These are phyloP conservation scores for Cadophora sp. DNA, from an alignment of 2,329 filamentous ascomycete genomes.

Conservation along the genomic window DNA sequence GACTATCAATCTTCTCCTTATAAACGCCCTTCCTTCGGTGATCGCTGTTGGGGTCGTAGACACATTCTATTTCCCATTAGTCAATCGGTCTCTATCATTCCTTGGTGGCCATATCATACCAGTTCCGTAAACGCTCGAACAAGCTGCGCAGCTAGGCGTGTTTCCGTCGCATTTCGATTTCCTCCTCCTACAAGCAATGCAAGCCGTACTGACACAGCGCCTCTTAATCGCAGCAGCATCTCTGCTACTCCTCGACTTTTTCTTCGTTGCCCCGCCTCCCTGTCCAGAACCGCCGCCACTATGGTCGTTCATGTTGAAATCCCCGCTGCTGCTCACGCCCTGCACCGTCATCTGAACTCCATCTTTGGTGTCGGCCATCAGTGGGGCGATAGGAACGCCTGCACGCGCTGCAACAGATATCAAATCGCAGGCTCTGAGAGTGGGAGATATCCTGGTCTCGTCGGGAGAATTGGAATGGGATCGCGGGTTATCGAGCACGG, in stretches of 20 bases:
- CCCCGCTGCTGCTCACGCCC: slow-evolving; percentile 23
- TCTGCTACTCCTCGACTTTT: slow-evolving; percentile 43
- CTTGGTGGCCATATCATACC: slow-evolving; percentile 35
- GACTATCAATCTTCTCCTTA: slow-evolving; percentile 87
- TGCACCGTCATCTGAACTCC: slow-evolving; percentile 30
- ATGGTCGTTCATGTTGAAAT: slow-evolving; percentile 15
- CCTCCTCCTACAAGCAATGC: slow-evolving; percentile 78
- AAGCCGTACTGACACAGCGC: slow-evolving; percentile 84
- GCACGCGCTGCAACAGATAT: background rate
- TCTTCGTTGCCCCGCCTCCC: slow-evolving; percentile 36
- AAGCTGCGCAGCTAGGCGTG: slow-evolving; percentile 91
- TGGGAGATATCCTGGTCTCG: background rate
- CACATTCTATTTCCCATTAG: slow-evolving; percentile 62
- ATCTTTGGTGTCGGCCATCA: slow-evolving; percentile 37
- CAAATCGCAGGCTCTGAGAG: slow-evolving; percentile 7
- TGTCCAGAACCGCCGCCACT: slow-evolving; percentile 5
- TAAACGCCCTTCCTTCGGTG: slow-evolving; percentile 97
- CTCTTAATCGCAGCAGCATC: slow-evolving; percentile 59
- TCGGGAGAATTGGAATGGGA: slow-evolving; percentile 10
- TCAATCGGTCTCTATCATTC: background rate
- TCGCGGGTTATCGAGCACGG: slow-evolving; percentile 2
- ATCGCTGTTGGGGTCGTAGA: slow-evolving; percentile 96
- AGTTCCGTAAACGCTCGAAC: slow-evolving; percentile 89
- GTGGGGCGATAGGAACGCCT: slow-evolving; percentile 18
- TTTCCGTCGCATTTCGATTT: slow-evolving; percentile 94